Percentiles rank a stretch among this genome's conserved stretches.
These are phyloP conservation scores for Glycine soja DNA, from an alignment of 306 rosid genomes.

Conservation along the genomic window DNA sequence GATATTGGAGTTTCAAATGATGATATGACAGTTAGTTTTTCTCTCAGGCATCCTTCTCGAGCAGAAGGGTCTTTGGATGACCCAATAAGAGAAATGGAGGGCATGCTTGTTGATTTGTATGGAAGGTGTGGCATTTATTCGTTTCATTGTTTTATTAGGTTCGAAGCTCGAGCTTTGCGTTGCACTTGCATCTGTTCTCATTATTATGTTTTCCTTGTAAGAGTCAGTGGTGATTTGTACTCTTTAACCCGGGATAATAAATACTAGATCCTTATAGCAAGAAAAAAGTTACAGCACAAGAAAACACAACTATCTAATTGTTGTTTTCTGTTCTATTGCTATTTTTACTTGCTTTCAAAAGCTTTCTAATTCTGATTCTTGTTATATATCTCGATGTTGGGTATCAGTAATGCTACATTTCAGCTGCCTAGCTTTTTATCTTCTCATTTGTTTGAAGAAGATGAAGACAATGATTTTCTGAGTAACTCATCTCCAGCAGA, in stretches of 20 bases:
- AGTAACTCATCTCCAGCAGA: conserved; percentile 55
- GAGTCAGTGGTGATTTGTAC: background rate
- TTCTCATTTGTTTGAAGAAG: conserved; percentile 72
- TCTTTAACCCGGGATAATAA: background rate
- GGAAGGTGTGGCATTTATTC: conserved; percentile 66
- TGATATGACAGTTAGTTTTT: conserved; percentile 62
- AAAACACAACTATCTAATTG: conserved; percentile 6
- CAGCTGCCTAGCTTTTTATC: conserved; percentile 81
- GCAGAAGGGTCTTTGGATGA: conserved; percentile 91
- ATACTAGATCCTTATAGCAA: background rate
- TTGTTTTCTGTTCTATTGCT: conserved; percentile 1
- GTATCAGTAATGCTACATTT: conserved; percentile 80
- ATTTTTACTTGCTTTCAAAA: background rate
- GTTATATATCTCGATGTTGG: conserved; percentile 36
- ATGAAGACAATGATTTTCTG: conserved; percentile 62
- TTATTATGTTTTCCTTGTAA: background rate
- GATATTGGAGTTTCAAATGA: conserved; percentile 77
- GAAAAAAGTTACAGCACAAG: background rate
- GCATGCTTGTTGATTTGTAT: conserved; percentile 92
- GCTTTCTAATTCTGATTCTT: background rate
- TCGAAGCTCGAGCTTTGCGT: background rate
- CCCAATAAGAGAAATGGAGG: conserved; percentile 93
- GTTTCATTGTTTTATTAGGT: conserved; percentile 4
- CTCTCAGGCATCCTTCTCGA: conserved; percentile 79
- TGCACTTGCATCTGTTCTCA: background rate